Conservation (phyloP, 495 filamentous ascomycete genomes). For the Articulospora tetracladia region DNA sequence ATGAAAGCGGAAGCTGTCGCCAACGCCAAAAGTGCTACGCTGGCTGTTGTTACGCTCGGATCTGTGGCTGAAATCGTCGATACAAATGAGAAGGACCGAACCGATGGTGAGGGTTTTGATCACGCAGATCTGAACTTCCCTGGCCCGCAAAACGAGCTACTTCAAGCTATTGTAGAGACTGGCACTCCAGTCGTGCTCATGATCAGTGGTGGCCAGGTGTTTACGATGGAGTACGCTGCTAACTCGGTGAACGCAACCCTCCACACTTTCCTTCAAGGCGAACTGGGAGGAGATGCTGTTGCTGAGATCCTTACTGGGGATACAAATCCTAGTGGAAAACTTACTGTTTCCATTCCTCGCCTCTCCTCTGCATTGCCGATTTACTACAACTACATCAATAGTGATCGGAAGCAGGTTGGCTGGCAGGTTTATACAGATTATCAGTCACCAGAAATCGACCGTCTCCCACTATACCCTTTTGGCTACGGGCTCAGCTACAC, state of each 20-base stretch:
- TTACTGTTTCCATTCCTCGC: neutral
- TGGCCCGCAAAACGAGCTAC: neutral
- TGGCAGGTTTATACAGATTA: neutral
- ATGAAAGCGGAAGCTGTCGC: neutral
- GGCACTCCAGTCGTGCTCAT: neutral
- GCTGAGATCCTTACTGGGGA: neutral
- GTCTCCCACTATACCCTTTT: constrained; percentile 35
- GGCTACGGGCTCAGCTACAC: constrained; percentile 80
- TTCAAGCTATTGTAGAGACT: neutral
- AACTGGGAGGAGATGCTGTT: neutral
- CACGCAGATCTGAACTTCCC: neutral
- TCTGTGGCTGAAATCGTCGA: neutral
- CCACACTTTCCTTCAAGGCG: neutral
- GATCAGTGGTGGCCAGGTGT: neutral
- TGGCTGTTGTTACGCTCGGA: neutral
- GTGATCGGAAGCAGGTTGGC: neutral
- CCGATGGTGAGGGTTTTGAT: neutral
- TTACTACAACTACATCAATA: neutral
- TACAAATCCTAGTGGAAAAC: neutral
- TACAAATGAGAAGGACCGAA: neutral
- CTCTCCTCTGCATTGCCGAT: neutral
- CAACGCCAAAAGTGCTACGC: neutral
- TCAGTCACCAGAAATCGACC: neutral
- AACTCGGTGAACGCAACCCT: neutral
- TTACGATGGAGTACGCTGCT: neutral